Conservation (phyloP, 148 eudicot genomes). For the Selenicereus undatus region DNA sequence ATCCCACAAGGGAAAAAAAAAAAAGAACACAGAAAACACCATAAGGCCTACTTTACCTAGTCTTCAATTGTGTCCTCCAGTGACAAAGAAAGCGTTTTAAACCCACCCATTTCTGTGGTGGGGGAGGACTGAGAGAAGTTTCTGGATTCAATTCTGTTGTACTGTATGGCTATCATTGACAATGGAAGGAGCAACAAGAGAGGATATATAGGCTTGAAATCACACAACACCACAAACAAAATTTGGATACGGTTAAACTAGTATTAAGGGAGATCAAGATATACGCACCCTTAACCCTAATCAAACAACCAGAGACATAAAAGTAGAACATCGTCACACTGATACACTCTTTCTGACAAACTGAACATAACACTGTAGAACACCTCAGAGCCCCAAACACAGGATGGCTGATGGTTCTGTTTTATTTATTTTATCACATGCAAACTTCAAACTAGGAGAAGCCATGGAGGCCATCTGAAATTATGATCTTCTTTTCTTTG, state of each 20-base stretch:
- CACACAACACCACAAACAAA: background rate
- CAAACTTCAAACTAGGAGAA: background rate
- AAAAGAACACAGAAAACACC: too few species aligned
- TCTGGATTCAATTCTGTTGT: background rate
- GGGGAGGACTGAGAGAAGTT: conserved; percentile 5
- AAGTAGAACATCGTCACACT: background rate
- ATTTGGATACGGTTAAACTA: background rate
- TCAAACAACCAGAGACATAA: background rate
- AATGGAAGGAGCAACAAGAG: background rate
- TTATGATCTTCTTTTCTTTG: background rate
- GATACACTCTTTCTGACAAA: background rate
- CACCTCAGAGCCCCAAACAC: background rate
- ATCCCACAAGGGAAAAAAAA: too few species aligned
- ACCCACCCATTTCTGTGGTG: background rate
- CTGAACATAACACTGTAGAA: background rate
- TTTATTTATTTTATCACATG: background rate
- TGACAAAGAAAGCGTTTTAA: background rate
- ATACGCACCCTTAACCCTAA: background rate
- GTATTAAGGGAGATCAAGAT: background rate
- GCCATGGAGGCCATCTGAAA: background rate
- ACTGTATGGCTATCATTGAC: background rate
- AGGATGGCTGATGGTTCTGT: background rate
- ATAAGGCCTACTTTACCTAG: background rate
- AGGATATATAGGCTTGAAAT: background rate
- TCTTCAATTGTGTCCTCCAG: background rate